Conservation (phyloP, 148 eudicot genomes). For the Amaranthus hypochondriacus region DNA sequence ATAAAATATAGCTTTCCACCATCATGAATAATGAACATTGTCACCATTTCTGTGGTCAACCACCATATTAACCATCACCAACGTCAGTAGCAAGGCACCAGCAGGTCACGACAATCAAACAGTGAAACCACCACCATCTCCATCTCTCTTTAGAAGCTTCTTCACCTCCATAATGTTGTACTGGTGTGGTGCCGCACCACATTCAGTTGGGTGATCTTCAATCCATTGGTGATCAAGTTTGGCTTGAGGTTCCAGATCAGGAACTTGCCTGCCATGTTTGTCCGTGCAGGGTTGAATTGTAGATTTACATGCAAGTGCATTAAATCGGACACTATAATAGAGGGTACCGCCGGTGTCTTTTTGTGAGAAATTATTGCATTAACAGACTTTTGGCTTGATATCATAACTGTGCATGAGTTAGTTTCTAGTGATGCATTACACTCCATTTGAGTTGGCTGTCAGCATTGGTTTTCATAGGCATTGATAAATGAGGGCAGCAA, state of each 20-base stretch:
- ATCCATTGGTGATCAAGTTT: not conserved
- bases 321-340: not conserved
- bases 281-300: not conserved
- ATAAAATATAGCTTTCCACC: no score
- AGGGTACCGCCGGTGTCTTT: not conserved
- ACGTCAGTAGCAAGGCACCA: no score
- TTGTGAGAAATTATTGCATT: not conserved
- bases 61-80: no score
- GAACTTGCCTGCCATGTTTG: not conserved
- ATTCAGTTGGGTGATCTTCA: not conserved
- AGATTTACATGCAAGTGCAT: not conserved
- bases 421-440: not conserved
- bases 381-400: not conserved
- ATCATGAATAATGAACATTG: no score
- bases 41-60: no score
- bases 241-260: not conserved
- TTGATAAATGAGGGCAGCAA: not conserved
- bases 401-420: not conserved
- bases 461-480: not conserved
- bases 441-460: not conserved
- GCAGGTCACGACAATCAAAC: no score
- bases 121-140: not conserved
- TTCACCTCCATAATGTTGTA: no score
- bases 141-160: no score
- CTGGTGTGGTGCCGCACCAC: not conserved